phyloP scores from a whole-genome alignment of 2,329 filamentous ascomycete genomes.

The Alternaria brassicicola region DNA sequence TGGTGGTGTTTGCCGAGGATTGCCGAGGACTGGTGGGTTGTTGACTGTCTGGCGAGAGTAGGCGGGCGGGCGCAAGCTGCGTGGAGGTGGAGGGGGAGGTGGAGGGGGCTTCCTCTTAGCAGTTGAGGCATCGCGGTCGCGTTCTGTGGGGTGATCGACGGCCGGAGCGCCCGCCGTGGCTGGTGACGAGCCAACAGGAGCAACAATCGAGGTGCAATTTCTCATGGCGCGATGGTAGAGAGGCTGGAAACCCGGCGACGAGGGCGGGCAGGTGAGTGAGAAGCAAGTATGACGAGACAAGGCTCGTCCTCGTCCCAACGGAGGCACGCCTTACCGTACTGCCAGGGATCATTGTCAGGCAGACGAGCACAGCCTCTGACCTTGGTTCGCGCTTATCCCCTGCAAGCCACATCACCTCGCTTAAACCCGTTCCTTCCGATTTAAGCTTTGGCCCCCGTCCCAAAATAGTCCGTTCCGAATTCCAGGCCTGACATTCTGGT shows the following conservation, averaged over 20 bases:
- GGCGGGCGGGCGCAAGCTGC: slow-evolving; percentile 43
- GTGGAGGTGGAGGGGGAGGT: slow-evolving; percentile 48
- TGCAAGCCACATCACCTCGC: slow-evolving; percentile 20
- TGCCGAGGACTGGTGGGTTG: slow-evolving; percentile 49
- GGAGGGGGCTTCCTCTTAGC: slow-evolving; percentile 48
- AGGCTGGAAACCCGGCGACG: not conserved
- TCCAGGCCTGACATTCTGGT: not conserved
- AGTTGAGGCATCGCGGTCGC: slow-evolving; percentile 32
- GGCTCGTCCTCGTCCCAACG: slow-evolving; percentile 3
- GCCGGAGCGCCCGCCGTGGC: slow-evolving; percentile 15
- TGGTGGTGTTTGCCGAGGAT: slow-evolving; percentile 47
- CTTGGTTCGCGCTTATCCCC: slow-evolving; percentile 1
- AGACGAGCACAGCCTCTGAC: slow-evolving; percentile 14
- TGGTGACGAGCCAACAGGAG: slow-evolving; percentile 9
- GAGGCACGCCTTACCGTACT: slow-evolving; percentile 16
- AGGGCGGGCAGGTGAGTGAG: not conserved
- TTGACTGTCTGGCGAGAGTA: slow-evolving; percentile 47
- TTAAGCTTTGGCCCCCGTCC: slow-evolving; percentile 9
- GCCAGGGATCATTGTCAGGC: slow-evolving; percentile 15
- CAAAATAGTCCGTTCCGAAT: slow-evolving; percentile 10
- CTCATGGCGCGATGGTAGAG: not conserved
- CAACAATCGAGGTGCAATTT: slow-evolving; percentile 2
- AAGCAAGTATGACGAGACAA: slow-evolving; percentile 8
- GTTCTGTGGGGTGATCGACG: slow-evolving; percentile 17
- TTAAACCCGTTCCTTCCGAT: slow-evolving; percentile 26